Evolutionary conservation across 768 basidiomycete genomes (phyloP), one percentile per base, ranked within the genome.

Genomic region (Heimioporus sp.): DNA sequence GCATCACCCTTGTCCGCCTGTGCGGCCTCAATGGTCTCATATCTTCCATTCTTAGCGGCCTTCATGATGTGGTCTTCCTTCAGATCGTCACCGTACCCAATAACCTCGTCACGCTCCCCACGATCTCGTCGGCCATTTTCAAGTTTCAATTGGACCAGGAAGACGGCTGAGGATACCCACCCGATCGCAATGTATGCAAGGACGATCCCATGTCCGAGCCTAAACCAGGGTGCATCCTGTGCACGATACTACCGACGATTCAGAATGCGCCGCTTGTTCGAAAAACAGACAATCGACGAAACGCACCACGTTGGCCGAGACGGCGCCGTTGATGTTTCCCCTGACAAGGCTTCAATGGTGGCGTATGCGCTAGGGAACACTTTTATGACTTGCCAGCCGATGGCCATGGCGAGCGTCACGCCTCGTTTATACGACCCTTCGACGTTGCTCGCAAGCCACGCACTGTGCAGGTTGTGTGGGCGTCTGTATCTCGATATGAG

Each of bases 361-460:
- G 73, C 73, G 16, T 28, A 28, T 28, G 24, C 7, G 7, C 24
- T 3, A 35, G 32, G 38, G 32, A 38, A 21, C 0, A 38, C n/a
- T 30, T 41, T 10, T n/a, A 31, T n/a, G 30, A 48, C 63, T 52
- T 37, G 70, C 65, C 69, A 80, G 40, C 86, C 85, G 53, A 87
- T 86, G 4, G 83, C 82, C 78, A 87, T 81, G 2, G 80, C 86
- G 4, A 90, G 73, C 2, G 82, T 82, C 11, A 85, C 81, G 44
- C 81, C 80, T 10, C 87, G 81, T 65, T 89, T 89, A 64, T 87
- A 89, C 4, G 83, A 76, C 0, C 88, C 86, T 62, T 90, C 88
- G 37, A 83, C 76, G 52, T 87, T 89, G 48, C 83, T 78, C 16
- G 83, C 82, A 16, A 86, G 79, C 86, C 86, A 90, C 30, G 86